Evolutionary conservation across 1,284 basidiomycete species (phyloP).

Genomic region (Trichosporon coremiiforme): DNA sequence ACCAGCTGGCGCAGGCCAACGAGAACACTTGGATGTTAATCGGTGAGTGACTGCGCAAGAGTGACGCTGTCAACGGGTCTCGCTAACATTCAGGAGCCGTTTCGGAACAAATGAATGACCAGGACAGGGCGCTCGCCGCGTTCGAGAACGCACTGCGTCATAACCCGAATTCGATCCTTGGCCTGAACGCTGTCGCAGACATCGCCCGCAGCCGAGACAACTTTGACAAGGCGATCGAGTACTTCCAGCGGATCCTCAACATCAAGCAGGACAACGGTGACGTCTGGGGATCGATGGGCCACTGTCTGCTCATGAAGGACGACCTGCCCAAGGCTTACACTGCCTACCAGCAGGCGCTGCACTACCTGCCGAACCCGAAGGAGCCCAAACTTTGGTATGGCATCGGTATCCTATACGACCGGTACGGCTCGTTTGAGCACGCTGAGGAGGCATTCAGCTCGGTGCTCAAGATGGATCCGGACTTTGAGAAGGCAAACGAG

Average conservation of each 20-base stretch:
- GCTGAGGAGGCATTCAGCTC: slow-evolving; percentile 98
- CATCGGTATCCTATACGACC: slow-evolving; percentile 97
- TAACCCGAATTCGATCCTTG: slow-evolving; percentile 82
- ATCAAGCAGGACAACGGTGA: slow-evolving; percentile 91
- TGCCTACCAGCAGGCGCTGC: slow-evolving; percentile 97
- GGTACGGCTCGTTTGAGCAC: slow-evolving; percentile 96
- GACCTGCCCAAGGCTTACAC: slow-evolving; percentile 98
- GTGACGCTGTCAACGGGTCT: neutral
- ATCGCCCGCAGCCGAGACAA: slow-evolving; percentile 62
- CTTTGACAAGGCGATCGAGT: slow-evolving; percentile 75
- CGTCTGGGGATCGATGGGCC: slow-evolving; percentile 90
- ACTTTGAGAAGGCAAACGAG: slow-evolving; percentile 99
- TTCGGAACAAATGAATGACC: slow-evolving; percentile 86
- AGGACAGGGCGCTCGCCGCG: slow-evolving; percentile 81
- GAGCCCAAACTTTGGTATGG: slow-evolving; percentile 99
- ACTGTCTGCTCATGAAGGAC: slow-evolving; percentile 99
- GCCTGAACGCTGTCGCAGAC: slow-evolving; percentile 80
- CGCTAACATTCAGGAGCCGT: slow-evolving; percentile 66
- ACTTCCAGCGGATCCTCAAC: slow-evolving; percentile 85
- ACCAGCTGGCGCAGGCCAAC: slow-evolving; percentile 70
- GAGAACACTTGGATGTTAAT: slow-evolving; percentile 92
- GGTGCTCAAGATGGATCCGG: slow-evolving; percentile 95
- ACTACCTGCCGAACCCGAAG: slow-evolving; percentile 93
- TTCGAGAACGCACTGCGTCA: slow-evolving; percentile 91
- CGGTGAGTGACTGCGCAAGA: slow-evolving; percentile 60